A percentile compares a stretch with the other conserved stretches of the same genome.
Conservation (phyloP, 2,329 filamentous ascomycete species). For the Sporothrix phasma region DNA sequence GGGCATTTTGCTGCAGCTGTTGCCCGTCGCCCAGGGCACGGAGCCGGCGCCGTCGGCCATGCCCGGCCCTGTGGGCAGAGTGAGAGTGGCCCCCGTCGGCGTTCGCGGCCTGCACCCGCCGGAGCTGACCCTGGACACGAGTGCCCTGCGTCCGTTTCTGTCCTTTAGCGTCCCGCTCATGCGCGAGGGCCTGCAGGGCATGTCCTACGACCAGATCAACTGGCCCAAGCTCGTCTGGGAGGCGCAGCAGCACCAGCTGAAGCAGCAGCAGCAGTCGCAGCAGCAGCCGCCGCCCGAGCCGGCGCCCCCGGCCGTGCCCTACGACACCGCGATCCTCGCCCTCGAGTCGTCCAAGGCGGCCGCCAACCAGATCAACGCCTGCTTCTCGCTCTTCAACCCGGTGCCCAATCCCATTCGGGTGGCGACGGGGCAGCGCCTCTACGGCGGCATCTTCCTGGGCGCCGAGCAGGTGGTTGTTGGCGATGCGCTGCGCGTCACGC, state of each 20-base stretch:
- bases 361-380: constrained; percentile 28
- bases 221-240: constrained; percentile 23
- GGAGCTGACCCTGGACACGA: constrained; percentile 19
- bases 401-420: constrained; percentile 18
- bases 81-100: constrained; percentile 25
- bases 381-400: constrained; percentile 27
- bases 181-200: constrained; percentile 21
- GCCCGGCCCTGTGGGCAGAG: constrained; percentile 19
- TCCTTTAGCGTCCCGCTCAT: constrained; percentile 29
- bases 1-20: constrained; percentile 24
- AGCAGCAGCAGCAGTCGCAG: constrained; percentile 12
- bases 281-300: neutral
- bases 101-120: constrained; percentile 18
- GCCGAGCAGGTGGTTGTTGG: constrained; percentile 28
- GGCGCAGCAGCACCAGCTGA: constrained; percentile 16
- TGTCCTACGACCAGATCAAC: constrained; percentile 24
- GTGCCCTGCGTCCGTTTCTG: constrained; percentile 29
- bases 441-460: constrained; percentile 28
- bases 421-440: constrained; percentile 19
- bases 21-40: neutral
- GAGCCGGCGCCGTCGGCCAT: constrained; percentile 15
- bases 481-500: constrained; percentile 27
- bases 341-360: constrained; percentile 31
- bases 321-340: constrained; percentile 19
- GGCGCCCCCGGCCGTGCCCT: neutral